These are phyloP conservation scores for Cladosporium austrohemisphaericum DNA, from an alignment of 2,329 filamentous ascomycete genomes.

Conservation along the genomic window DNA sequence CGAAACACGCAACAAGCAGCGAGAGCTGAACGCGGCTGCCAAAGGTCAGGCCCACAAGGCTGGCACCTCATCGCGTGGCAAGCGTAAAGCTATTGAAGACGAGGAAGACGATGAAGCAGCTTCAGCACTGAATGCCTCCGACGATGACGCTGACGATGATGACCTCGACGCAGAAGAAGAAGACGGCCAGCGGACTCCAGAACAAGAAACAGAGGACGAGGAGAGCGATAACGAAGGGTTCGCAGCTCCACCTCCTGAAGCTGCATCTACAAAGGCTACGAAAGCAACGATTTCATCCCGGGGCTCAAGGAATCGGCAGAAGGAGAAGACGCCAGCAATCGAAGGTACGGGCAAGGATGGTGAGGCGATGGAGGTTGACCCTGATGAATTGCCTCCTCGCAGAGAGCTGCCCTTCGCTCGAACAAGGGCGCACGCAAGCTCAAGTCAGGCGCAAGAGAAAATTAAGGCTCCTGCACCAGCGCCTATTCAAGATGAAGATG, in stretches of 20 bases:
- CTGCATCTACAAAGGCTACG: background rate
- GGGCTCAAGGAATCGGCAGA: background rate
- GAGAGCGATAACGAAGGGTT: slow-evolving; percentile 23
- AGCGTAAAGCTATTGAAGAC: slow-evolving; percentile 40
- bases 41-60: slow-evolving; percentile 19
- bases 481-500: slow-evolving; percentile 25
- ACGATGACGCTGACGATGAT: slow-evolving; percentile 43
- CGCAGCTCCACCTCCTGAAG: slow-evolving; percentile 10
- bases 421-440: slow-evolving; percentile 16
- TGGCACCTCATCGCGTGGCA: slow-evolving; percentile 28
- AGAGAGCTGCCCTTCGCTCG: slow-evolving; percentile 23
- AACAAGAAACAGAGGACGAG: slow-evolving; percentile 25
- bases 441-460: slow-evolving; percentile 16
- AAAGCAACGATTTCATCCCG: background rate
- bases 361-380: slow-evolving; percentile 17
- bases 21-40: slow-evolving; percentile 11
- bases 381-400: slow-evolving; percentile 19
- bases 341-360: slow-evolving; percentile 2
- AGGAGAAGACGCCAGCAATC: background rate
- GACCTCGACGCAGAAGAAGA: slow-evolving; percentile 39
- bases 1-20: slow-evolving; percentile 66
- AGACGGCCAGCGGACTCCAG: slow-evolving; percentile 29
- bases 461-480: slow-evolving; percentile 4
- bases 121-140: slow-evolving; percentile 5
- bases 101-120: slow-evolving; percentile 32